These are phyloP conservation scores for Triadica sebifera DNA, from an alignment of 345 rosid genomes.

Conservation along the genomic window DNA sequence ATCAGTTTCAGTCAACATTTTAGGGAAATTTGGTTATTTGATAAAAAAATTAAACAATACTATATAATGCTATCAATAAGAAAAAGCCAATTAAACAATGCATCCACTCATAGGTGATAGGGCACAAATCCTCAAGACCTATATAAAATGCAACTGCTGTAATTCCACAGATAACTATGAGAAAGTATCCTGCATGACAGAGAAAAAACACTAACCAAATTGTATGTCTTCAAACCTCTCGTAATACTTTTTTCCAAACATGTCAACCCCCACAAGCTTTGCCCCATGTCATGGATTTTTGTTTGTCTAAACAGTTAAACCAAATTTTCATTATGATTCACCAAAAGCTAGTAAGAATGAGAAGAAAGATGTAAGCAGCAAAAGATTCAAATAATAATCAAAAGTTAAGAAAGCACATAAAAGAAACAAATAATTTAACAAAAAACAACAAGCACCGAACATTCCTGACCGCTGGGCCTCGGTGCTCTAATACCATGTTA, in stretches of 20 bases:
- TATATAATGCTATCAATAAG: not conserved
- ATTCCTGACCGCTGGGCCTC: not conserved
- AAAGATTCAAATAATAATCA: not conserved
- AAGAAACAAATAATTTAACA: not conserved
- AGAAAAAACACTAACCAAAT: constrained; percentile 47
- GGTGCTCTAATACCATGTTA: not conserved
- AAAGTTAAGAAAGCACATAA: not conserved
- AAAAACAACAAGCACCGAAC: not conserved
- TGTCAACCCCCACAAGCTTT: constrained; percentile 79
- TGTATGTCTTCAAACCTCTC: constrained; percentile 70
- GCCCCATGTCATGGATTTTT: constrained; percentile 91
- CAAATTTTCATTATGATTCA: constrained; percentile 2
- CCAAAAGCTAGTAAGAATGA: not conserved
- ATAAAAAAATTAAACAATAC: too few relatives aligned
- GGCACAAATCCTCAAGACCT: not conserved
- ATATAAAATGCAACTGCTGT: not conserved
- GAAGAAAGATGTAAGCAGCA: not conserved
- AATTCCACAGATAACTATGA: too few relatives aligned
- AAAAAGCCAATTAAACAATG: constrained; percentile 1
- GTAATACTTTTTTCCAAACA: constrained; percentile 86
- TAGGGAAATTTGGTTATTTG: too few relatives aligned
- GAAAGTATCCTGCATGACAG: not conserved
- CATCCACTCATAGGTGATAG: not conserved
- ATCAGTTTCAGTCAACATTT: too few relatives aligned
- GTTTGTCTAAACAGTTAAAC: constrained; percentile 69